Conservation (phyloP, 179 eudicot species). For the Actinidia chinensis region DNA sequence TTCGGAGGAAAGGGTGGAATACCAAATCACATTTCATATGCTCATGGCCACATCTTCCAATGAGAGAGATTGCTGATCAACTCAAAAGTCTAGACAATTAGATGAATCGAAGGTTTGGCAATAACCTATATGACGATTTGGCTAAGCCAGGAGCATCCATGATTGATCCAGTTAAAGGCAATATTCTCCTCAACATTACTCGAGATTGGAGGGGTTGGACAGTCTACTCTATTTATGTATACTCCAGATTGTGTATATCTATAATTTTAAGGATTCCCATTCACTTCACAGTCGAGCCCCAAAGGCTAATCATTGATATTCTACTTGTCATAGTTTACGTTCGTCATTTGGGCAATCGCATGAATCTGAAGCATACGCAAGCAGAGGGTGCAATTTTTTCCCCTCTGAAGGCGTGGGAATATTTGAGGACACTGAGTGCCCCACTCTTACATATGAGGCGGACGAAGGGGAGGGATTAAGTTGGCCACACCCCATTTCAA, state of each 20-base stretch:
- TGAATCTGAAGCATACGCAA: neutral
- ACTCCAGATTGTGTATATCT: too few species aligned
- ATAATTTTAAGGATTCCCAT: neutral
- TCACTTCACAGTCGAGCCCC: neutral
- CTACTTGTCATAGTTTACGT: neutral
- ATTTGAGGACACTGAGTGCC: neutral
- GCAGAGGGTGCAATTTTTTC: neutral
- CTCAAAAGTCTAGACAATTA: constrained; percentile 2
- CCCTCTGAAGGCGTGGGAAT: neutral
- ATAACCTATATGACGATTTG: neutral
- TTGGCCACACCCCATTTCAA: too few species aligned
- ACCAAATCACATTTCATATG: neutral
- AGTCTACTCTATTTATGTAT: neutral
- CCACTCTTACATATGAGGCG: neutral
- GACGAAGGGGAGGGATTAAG: neutral
- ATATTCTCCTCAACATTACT: neutral
- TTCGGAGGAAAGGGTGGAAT: too few species aligned
- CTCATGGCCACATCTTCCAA: neutral
- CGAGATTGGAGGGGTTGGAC: neutral
- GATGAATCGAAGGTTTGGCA: neutral
- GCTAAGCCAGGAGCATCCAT: too few species aligned
- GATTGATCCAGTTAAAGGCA: neutral
- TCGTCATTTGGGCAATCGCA: neutral
- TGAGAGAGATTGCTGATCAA: neutral
- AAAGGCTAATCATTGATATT: neutral